Base-by-base conservation (phyloP, 768 basidiomycete species). In the Rhodotorula sphaerocarpa region DNA sequence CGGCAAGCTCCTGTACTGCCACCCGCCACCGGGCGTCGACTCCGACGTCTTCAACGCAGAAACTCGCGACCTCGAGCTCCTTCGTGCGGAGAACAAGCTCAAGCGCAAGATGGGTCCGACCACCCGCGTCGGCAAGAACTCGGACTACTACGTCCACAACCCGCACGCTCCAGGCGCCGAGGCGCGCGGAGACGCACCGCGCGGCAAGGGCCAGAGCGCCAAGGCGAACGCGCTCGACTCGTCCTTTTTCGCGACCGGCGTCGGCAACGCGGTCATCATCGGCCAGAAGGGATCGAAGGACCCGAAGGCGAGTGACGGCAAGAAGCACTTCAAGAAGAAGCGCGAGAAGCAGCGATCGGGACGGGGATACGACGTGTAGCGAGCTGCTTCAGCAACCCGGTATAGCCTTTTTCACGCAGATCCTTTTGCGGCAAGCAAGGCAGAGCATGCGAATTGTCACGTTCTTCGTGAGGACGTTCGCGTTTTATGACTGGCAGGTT, bases 31-130 rank as follows among this genome's bases (percentile, higher is more conserved):
- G 12, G 82, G 77, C 16, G 75, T 82, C 6, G 73, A 81, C 3
- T 81, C 84, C 34, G 79, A 82, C 51, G 78, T 78, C 2, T 97
- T 92, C 79, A 97, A 97, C 76, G 73, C 79, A 54, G 78, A 80
- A 50, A 86, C 84, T 18, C 82, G 86, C 57, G 79, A 82, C 50
- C 75, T 83, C 27, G 80, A 71, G 27, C 74, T 82, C 2, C 75
- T 91, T 15, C 74, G 76, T 16, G 80, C 83, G 28, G 69, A 78
- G 30, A 74, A 75, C 66, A 80, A 81, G 12, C 79, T 78, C 30
- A 83, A 84, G n/a, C 89, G 88, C 77, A 99, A 99, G 76, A 81
- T 81, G 39, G 93, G 90, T 0, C 92, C 93, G 5, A 79, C 80
- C 0, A 92, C 90, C 3, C 83, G 90, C 44, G 93, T 96, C 43